phyloP scores from a whole-genome alignment of 2,329 filamentous ascomycete species.

The Diaporthe eres region DNA sequence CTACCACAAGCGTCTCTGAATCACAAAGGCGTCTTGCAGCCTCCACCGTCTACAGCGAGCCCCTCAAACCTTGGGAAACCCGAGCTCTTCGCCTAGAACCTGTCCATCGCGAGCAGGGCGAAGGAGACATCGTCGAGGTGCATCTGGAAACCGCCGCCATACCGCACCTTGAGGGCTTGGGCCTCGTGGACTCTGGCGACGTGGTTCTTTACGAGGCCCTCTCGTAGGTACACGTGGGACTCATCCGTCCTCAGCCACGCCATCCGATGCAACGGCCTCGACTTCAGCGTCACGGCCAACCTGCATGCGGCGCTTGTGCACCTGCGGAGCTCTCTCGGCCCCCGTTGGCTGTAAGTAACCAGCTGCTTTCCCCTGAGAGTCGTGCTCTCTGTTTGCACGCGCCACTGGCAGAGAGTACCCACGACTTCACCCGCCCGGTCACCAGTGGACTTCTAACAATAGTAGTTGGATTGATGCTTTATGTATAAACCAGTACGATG shows the following conservation, averaged over 20 bases:
- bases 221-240: not conserved
- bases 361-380: not conserved
- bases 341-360: not conserved
- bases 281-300: not conserved
- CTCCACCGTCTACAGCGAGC: not conserved
- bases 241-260: not conserved
- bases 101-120: not conserved
- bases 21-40: not conserved
- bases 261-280: not conserved
- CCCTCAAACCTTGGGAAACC: slow-evolving; percentile 2
- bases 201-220: not conserved
- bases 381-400: not conserved
- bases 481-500: not conserved
- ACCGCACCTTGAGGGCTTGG: not conserved
- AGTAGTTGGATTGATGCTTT: slow-evolving; percentile 1
- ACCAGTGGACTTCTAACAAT: not conserved
- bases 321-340: not conserved
- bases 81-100: not conserved
- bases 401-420: not conserved
- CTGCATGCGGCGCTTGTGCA: slow-evolving; percentile 11
- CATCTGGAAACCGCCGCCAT: not conserved
- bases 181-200: not conserved
- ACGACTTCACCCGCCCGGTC: not conserved
- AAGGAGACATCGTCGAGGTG: not conserved
- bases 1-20: not conserved